Evolutionary conservation across 2,329 filamentous ascomycete species (phyloP).

Genomic region (Trichoderma sp.): DNA sequence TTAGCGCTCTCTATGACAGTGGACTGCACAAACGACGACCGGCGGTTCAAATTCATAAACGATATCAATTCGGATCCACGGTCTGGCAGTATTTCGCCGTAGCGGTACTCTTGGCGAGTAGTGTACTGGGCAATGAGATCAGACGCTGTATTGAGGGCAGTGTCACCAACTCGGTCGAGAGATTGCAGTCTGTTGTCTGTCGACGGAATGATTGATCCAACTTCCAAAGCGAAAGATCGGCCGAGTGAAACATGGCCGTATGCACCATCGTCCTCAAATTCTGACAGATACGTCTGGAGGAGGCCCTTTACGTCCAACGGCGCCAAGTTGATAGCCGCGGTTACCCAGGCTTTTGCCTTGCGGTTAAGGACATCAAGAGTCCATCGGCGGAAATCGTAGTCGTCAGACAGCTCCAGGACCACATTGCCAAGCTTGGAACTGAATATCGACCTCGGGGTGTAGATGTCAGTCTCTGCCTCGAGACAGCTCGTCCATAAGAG

Average conservation of each 20-base stretch:
- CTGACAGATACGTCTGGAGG: constrained; percentile 92
- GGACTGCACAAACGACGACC: constrained; percentile 54
- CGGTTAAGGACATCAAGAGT: constrained; percentile 79
- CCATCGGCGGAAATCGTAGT: constrained; percentile 76
- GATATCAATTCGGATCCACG: constrained; percentile 67
- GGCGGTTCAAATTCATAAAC: constrained; percentile 57
- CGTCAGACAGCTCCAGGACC: constrained; percentile 87
- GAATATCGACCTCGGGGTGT: constrained; percentile 82
- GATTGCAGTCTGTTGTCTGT: constrained; percentile 85
- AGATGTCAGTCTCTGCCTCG: constrained; percentile 91
- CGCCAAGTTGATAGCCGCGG: constrained; percentile 76
- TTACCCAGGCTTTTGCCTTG: constrained; percentile 79
- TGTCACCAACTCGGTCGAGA: constrained; percentile 72
- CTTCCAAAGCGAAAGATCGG: constrained; percentile 89
- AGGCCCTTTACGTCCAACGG: constrained; percentile 93
- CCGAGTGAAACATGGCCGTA: constrained; percentile 93
- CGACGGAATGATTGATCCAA: constrained; percentile 82
- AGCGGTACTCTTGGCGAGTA: constrained; percentile 91
- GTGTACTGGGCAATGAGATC: constrained; percentile 98
- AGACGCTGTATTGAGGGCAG: constrained; percentile 84
- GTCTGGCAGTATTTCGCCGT: constrained; percentile 73
- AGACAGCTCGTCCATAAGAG: constrained; percentile 95
- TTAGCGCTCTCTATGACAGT: constrained; percentile 58
- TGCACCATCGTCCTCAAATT: constrained; percentile 86
- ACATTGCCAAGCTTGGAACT: constrained; percentile 76